Percentiles rank a stretch among this genome's conserved stretches.
These are phyloP conservation scores for Albugo candida DNA, from an alignment of 352 stramenopile species.

Conservation along the genomic window DNA sequence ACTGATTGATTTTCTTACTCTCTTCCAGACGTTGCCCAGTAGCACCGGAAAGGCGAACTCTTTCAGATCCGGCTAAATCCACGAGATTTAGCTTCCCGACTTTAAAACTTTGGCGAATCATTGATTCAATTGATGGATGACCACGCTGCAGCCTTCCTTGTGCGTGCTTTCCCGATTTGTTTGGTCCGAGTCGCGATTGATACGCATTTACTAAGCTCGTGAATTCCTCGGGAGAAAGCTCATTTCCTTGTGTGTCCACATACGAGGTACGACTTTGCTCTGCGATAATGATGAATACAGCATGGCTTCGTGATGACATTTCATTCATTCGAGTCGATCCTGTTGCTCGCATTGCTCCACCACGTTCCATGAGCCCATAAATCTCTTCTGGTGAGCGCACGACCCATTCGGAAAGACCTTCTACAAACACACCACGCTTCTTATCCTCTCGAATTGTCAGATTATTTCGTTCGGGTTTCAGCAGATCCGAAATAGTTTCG, in stretches of 20 bases:
- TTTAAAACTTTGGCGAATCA: constrained; percentile 85
- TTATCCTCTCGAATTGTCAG: constrained; percentile 88
- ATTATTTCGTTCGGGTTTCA: constrained; percentile 84
- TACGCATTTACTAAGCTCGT: constrained; percentile 61
- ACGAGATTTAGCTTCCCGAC: constrained; percentile 90
- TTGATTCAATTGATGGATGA: constrained; percentile 68
- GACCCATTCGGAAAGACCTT: constrained; percentile 88
- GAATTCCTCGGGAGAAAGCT: constrained; percentile 74
- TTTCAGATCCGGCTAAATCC: constrained; percentile 82
- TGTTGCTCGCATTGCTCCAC: constrained; percentile 58
- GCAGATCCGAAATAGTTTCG: constrained; percentile 85
- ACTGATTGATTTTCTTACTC: constrained; percentile 89
- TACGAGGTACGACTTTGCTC: constrained; percentile 85
- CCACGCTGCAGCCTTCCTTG: constrained; percentile 16
- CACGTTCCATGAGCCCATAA: constrained; percentile 88
- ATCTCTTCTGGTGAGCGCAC: constrained; percentile 85
- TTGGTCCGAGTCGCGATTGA: constrained; percentile 14
- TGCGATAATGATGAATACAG: constrained; percentile 90
- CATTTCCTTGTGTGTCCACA: constrained; percentile 58
- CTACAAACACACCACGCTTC: constrained; percentile 85
- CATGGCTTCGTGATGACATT: constrained; percentile 69
- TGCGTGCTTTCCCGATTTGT: constrained; percentile 3
- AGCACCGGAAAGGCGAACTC: constrained; percentile 71
- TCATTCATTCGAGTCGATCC: constrained; percentile 82
- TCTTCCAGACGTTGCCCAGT: constrained; percentile 79